Conservation (phyloP, 225 moss, liverwort and hornwort species). For the Marchantia polymorpha region DNA sequence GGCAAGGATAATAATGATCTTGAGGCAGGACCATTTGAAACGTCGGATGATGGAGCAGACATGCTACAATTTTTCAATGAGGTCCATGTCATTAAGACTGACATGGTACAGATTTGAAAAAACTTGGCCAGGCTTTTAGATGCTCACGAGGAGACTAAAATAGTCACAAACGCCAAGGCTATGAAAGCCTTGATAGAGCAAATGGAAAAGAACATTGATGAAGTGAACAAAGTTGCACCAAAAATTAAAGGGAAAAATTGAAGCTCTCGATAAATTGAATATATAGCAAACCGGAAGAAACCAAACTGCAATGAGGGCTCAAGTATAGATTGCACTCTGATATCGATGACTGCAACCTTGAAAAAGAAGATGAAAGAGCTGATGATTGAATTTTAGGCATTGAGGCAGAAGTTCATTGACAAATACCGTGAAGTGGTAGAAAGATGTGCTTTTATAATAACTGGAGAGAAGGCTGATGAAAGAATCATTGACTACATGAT, state of each 20-base stretch:
- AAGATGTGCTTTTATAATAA: conserved; percentile 78
- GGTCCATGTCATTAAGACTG: conserved; percentile 42
- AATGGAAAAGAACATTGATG: conserved; percentile 81
- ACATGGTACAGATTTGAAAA: conserved; percentile 37
- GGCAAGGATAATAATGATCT: conserved; percentile 16
- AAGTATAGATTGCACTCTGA: conserved; percentile 76
- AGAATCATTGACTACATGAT: too few relatives aligned
- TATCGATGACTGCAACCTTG: conserved; percentile 74
- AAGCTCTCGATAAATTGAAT: conserved; percentile 81
- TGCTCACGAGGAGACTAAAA: conserved; percentile 45
- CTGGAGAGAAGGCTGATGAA: too few relatives aligned
- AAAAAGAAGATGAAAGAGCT: conserved; percentile 52
- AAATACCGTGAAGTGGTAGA: conserved; percentile 88
- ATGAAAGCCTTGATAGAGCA: conserved; percentile 60
- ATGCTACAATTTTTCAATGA: conserved; percentile 47
- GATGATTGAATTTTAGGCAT: conserved; percentile 49
- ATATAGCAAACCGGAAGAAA: conserved; percentile 65
- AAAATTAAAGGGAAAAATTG: conserved; percentile 66
- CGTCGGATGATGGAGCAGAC: conserved; percentile 36
- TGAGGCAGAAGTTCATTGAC: conserved; percentile 71
- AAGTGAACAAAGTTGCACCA: conserved; percentile 70
- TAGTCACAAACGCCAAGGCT: conserved; percentile 40
- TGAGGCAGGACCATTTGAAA: conserved; percentile 40
- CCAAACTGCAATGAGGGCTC: conserved; percentile 81
- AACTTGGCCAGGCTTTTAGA: conserved; percentile 44